These are phyloP conservation scores for Colletotrichum lentis DNA, from an alignment of 2,329 filamentous ascomycete species.

Conservation along the genomic window DNA sequence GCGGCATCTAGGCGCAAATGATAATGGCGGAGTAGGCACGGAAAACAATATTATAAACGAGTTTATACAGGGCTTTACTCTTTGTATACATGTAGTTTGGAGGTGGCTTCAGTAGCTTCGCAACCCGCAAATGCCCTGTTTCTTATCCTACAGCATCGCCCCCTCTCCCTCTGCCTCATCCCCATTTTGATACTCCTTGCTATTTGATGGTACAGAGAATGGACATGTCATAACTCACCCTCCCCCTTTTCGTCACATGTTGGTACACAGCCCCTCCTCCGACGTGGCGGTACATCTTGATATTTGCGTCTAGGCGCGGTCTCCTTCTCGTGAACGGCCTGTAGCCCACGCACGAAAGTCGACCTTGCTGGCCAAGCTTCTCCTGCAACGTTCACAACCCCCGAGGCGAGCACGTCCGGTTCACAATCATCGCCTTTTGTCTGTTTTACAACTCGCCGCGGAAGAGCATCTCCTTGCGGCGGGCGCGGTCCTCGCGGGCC, in stretches of 20 bases:
- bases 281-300: neutral
- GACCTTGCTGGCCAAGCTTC: neutral
- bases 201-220: conserved; percentile 28
- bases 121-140: neutral
- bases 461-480: conserved; percentile 62
- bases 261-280: conserved; percentile 18
- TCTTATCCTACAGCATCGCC: conserved; percentile 29
- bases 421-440: too few relatives aligned
- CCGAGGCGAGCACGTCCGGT: too few relatives aligned
- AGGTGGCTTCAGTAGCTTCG: conserved; percentile 10
- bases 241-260: conserved; percentile 5
- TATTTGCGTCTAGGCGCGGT: neutral
- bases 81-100: conserved; percentile 25
- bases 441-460: conserved; percentile 57
- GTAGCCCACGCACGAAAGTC: neutral
- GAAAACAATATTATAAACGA: conserved; percentile 20
- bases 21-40: neutral
- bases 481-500: conserved; percentile 64
- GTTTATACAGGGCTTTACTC: conserved; percentile 10
- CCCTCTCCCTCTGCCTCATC: neutral
- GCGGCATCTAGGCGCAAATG: neutral
- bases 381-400: neutral
- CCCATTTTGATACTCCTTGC: neutral
- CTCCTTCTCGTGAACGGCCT: neutral
- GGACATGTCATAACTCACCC: neutral